phyloP scores from a whole-genome alignment of 2,329 filamentous ascomycete genomes.

The Trichoderma atrobrunneum region DNA sequence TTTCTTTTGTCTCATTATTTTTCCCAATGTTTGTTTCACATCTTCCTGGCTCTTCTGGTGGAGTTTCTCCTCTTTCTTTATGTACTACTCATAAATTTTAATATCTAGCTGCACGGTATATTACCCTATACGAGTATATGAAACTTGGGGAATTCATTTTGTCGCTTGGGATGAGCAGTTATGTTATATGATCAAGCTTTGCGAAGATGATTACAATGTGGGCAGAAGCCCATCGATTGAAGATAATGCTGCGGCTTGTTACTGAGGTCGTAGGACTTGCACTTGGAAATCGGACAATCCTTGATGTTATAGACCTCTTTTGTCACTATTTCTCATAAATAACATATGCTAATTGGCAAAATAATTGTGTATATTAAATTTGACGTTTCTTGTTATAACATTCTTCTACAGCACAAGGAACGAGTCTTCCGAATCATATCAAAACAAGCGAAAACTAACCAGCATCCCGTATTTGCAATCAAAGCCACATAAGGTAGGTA shows the following conservation, averaged over 20 bases:
- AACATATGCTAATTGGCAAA: too few relatives aligned
- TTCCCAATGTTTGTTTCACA: background rate
- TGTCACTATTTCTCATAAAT: too few relatives aligned
- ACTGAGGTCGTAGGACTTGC: background rate
- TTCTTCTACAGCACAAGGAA: background rate
- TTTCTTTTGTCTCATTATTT: too few relatives aligned
- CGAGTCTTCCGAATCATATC: background rate
- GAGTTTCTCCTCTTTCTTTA: background rate
- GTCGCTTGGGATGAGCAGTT: fast-evolving
- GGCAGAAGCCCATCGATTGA: background rate
- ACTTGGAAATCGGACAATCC: background rate
- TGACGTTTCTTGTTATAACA: background rate
- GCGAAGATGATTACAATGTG: background rate
- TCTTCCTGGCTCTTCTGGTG: background rate
- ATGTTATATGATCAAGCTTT: background rate
- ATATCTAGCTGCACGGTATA: background rate
- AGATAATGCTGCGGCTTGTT: background rate
- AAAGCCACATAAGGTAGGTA: too few relatives aligned
- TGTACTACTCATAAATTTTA: background rate
- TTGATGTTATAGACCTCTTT: background rate
- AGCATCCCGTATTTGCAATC: too few relatives aligned
- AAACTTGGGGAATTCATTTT: background rate
- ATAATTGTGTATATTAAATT: background rate
- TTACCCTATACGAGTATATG: background rate
- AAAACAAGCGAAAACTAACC: too few relatives aligned